These are phyloP conservation scores for Suhomyces coccinellae DNA, from an alignment of 1,139 yeast genomes.

Conservation along the genomic window DNA sequence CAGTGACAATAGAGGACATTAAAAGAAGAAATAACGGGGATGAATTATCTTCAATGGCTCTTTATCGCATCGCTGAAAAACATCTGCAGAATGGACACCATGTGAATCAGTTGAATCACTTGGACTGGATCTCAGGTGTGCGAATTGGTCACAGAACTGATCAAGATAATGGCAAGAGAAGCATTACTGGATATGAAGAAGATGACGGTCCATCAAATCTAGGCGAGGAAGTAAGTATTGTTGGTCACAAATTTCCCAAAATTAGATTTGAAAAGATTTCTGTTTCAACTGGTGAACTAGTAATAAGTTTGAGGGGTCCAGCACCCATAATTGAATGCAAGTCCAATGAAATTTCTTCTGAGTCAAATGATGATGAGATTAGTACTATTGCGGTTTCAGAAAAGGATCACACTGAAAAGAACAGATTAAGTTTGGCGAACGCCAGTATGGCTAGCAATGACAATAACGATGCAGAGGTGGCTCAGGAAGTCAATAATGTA, in stretches of 20 bases:
- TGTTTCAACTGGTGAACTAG: slow-evolving; percentile 80
- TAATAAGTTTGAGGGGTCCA: slow-evolving; percentile 79
- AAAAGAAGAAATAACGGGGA: slow-evolving; percentile 37
- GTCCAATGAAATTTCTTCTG: slow-evolving; percentile 4
- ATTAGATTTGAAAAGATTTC: slow-evolving; percentile 83
- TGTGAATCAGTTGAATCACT: slow-evolving; percentile 56
- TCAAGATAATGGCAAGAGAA: slow-evolving; percentile 23
- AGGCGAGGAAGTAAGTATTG: slow-evolving; percentile 88
- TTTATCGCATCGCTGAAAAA: slow-evolving; percentile 35
- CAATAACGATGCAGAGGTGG: slow-evolving; percentile 4
- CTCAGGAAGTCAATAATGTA: slow-evolving; percentile 2
- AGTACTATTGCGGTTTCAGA: not conserved
- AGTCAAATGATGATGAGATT: slow-evolving; percentile 6
- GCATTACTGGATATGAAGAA: slow-evolving; percentile 21
- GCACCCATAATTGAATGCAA: slow-evolving; percentile 35
- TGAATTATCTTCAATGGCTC: slow-evolving; percentile 36
- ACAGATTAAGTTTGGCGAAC: slow-evolving; percentile 6
- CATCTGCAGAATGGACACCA: slow-evolving; percentile 27
- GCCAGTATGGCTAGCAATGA: slow-evolving; percentile 6
- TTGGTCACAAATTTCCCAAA: slow-evolving; percentile 89
- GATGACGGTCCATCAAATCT: slow-evolving; percentile 64
- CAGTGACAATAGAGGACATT: slow-evolving; percentile 36
- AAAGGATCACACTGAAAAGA: slow-evolving; percentile 4
- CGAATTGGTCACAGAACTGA: slow-evolving; percentile 63
- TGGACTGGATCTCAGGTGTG: slow-evolving; percentile 94